Percentiles rank a stretch among this genome's conserved stretches.
These are phyloP conservation scores for Xylaria nigripes DNA, from an alignment of 495 filamentous ascomycete species.

Conservation along the genomic window DNA sequence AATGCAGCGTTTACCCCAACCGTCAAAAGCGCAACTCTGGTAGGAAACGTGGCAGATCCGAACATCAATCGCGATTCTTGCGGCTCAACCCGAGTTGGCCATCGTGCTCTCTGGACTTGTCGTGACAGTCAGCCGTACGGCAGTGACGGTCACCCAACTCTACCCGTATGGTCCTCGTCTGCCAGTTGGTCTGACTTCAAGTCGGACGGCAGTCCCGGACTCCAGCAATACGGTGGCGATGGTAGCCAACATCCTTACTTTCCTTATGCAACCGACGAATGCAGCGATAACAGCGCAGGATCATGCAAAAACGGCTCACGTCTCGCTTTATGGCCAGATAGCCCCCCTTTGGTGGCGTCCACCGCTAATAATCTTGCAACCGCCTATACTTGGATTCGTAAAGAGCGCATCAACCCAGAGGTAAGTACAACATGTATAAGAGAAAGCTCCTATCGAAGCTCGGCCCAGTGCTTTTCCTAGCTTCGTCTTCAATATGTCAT, in stretches of 20 bases:
- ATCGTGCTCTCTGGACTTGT: slow-evolving; percentile 25
- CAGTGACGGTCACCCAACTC: slow-evolving; percentile 13
- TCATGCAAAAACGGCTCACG: slow-evolving; percentile 20
- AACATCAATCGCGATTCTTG: slow-evolving; percentile 26
- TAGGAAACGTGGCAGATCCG: slow-evolving; percentile 27
- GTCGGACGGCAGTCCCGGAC: slow-evolving; percentile 10
- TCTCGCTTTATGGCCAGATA: slow-evolving; percentile 25
- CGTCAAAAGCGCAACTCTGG: slow-evolving; percentile 11
- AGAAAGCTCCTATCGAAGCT: neutral
- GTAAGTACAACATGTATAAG: neutral
- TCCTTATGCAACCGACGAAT: slow-evolving; percentile 16
- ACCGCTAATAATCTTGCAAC: slow-evolving; percentile 7
- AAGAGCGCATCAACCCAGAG: slow-evolving; percentile 19
- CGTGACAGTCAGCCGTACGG: slow-evolving; percentile 22
- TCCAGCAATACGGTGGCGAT: slow-evolving; percentile 19
- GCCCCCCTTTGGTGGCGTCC: slow-evolving; percentile 21
- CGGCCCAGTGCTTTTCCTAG: neutral
- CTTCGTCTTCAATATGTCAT: neutral
- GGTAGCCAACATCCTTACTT: slow-evolving; percentile 20
- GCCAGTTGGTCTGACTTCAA: slow-evolving; percentile 24
- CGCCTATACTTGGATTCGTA: slow-evolving; percentile 26
- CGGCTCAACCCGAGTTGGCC: slow-evolving; percentile 20
- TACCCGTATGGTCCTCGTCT: slow-evolving; percentile 19
- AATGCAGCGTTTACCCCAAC: slow-evolving; percentile 7
- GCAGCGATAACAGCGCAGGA: slow-evolving; percentile 15